Base-by-base conservation (phyloP, 371 early-diverging fungal species). In the Synchytrium microbalum region DNA sequence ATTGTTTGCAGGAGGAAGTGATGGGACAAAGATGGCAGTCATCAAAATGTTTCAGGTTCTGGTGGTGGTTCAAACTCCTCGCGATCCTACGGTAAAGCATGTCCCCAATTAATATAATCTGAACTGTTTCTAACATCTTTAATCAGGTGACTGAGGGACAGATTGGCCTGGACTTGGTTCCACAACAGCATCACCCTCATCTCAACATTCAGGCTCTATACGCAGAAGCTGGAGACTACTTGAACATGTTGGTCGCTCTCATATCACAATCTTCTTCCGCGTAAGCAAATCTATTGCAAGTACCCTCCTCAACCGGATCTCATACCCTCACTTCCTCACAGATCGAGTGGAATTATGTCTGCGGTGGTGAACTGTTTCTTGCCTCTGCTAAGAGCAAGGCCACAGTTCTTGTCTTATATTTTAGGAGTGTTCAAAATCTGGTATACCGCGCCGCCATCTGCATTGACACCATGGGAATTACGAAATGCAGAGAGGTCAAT, bases 401-500 rank as follows among this genome's bases (percentile, higher is more conserved):
- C 72, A 1, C 57, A 61, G 33, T 72, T 64, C 52, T 16, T 62
- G 14, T 64, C 57, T 3, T 3, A 38, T 2, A 54, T 70, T 31
- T 27, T 72, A 2, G 32, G 53, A 26, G 30, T 69, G 3, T 57
- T 75, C 1, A 31, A 70, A 5, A 55, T 28, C 23, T 72, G 59
- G 67, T 54, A 56, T 3, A 52, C 57, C n/a, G 58, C 24, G 2
- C 25, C 64, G 2, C 60, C 64, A 0, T 10, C 69, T 2, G 55
- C 57, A 10, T 56, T 75, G 24, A 53, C 67, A 0, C 46, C 58
- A 1, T 32, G 67, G 1, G 67, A 72, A 57, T 24, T 24, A 19
- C 67, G 66, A 60, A 72, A 69, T 58, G 68, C 72, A 5, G 61
- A 69, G 52, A 29, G 75, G 25, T 64, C 75, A 2, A 63, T 75